These are phyloP conservation scores for Hypomyces rosellus DNA, from an alignment of 2,329 filamentous ascomycete genomes.

Conservation along the genomic window DNA sequence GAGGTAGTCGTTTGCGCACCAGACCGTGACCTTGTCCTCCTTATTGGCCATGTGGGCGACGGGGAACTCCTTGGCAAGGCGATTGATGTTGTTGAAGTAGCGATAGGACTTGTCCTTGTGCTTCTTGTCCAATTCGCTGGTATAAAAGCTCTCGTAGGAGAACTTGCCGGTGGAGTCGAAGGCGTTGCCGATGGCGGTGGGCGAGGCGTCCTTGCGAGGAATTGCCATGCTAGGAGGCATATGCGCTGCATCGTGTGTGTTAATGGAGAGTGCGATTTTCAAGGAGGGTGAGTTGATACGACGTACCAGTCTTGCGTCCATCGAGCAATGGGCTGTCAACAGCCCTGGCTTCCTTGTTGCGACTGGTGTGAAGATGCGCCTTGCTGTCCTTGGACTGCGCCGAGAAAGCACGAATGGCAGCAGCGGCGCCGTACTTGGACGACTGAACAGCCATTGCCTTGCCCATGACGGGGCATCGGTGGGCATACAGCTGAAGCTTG, in stretches of 20 bases:
- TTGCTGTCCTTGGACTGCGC: conserved; percentile 49
- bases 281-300: not conserved
- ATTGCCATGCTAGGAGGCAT: conserved; percentile 17
- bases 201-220: conserved; percentile 11
- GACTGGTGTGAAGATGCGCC: conserved; percentile 76
- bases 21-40: conserved; percentile 87
- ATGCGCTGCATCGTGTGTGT: conserved; percentile 11
- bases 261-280: not conserved
- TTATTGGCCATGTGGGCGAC: conserved; percentile 81
- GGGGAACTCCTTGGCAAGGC: conserved; percentile 91
- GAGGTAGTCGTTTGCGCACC: conserved; percentile 98
- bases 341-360: conserved; percentile 68
- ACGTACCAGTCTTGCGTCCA: conserved; percentile 45
- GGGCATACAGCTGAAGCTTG: conserved; percentile 88
- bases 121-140: conserved; percentile 89
- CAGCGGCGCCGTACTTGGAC: conserved; percentile 45
- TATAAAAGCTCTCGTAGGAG: conserved; percentile 87
- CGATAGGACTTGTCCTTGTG: conserved; percentile 99
- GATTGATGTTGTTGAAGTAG: conserved; percentile 99
- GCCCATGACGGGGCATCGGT: conserved; percentile 97
- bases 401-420: conserved; percentile 46
- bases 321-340: conserved; percentile 55
- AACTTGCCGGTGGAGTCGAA: conserved; percentile 53
- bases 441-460: conserved; percentile 90
- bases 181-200: conserved; percentile 14